A percentile compares a stretch with the other conserved stretches of the same genome.
Conservation (phyloP, 805 yeast species). For the Cyberlindnera mycetangii region DNA sequence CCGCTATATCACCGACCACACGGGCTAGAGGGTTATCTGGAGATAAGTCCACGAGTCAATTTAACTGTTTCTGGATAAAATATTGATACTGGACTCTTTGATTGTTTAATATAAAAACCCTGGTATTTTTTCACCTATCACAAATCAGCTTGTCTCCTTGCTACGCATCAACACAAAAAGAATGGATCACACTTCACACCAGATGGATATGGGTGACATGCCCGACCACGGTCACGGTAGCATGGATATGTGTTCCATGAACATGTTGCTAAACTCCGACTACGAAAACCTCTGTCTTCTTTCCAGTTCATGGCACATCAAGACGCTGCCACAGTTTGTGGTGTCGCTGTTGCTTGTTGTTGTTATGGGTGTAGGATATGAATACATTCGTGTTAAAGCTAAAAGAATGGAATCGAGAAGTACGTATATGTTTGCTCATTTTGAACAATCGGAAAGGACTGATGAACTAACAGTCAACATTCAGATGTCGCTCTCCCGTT, state of each 20-base stretch:
- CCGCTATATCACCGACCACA: neutral
- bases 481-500: conserved; percentile 9
- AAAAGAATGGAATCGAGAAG: conserved; percentile 20
- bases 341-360: conserved; percentile 49
- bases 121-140: neutral
- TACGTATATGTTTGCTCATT: conserved; percentile 16
- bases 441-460: neutral
- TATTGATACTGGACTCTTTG: neutral
- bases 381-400: conserved; percentile 41
- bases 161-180: neutral
- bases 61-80: neutral
- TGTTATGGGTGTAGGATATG: conserved; percentile 55
- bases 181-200: conserved; percentile 25
- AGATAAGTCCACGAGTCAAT: neutral
- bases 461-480: conserved; percentile 4
- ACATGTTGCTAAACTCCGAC: conserved; percentile 80
- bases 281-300: conserved; percentile 70
- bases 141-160: no score
- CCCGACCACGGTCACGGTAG: conserved; percentile 20
- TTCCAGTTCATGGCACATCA: conserved; percentile 78
- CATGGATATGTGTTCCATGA: conserved; percentile 48
- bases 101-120: neutral
- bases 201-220: conserved; percentile 22
- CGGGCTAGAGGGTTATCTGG: neutral
- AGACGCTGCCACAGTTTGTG: conserved; percentile 47